Conservation (phyloP, 2,329 filamentous ascomycete species). For the Gliomastix tumulicola region DNA sequence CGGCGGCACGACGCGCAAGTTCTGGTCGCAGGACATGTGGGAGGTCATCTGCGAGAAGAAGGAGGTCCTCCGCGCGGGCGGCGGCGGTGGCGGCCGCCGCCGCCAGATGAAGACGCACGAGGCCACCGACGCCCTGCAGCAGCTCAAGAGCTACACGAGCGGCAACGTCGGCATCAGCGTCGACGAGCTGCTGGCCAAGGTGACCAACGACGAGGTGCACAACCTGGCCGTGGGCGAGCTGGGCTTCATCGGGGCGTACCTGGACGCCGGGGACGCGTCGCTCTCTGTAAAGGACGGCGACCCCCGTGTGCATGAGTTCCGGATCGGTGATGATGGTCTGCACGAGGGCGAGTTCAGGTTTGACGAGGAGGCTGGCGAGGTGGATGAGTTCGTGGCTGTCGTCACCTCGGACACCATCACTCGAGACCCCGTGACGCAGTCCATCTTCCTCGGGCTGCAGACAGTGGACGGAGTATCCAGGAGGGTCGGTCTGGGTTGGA, state of each 20-base stretch:
- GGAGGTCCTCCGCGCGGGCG: too few relatives aligned
- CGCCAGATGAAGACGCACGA: neutral
- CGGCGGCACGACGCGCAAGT: neutral
- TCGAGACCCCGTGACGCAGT: slow-evolving; percentile 1
- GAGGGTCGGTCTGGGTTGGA: slow-evolving; percentile 3
- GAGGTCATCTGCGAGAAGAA: neutral
- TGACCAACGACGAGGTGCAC: neutral
- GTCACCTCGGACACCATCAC: slow-evolving; percentile 7
- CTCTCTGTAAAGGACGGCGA: neutral
- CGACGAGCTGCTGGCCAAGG: neutral
- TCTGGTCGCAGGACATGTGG: slow-evolving; percentile 3
- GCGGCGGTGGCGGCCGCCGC: too few relatives aligned
- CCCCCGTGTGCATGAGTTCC: neutral
- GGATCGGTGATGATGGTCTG: neutral
- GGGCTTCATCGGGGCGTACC: slow-evolving; percentile 1
- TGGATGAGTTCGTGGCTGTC: slow-evolving; percentile 5
- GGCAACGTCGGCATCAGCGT: slow-evolving; percentile 1
- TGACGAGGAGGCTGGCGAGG: slow-evolving; percentile 2
- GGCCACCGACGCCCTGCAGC: neutral
- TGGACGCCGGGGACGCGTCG: neutral
- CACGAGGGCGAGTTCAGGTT: slow-evolving; percentile 7
- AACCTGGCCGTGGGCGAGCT: neutral
- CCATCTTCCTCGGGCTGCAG: slow-evolving; percentile 4
- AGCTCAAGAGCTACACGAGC: neutral
- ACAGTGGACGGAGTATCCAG: slow-evolving; percentile 2